Evolutionary conservation across 345 rosid genomes (phyloP).

Genomic region (Orychophragmus violaceus): DNA sequence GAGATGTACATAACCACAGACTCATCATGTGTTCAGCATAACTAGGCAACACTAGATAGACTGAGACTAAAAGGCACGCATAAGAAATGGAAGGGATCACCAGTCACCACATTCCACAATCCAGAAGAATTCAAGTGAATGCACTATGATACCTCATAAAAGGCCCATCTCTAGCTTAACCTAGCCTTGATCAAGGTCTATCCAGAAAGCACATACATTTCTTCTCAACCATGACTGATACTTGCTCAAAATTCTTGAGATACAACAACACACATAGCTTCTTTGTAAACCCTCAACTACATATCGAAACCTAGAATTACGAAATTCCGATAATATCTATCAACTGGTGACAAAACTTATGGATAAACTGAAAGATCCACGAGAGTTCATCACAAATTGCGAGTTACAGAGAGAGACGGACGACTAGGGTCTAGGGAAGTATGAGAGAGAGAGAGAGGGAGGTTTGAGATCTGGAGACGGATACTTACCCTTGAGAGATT

Average conservation of each 20-base stretch:
- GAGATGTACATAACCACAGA: neutral
- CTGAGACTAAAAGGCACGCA: neutral
- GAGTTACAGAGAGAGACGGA: neutral
- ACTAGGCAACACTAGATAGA: neutral
- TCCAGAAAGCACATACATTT: neutral
- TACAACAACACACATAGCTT: no score
- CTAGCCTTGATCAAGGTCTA: neutral
- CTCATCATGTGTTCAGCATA: neutral
- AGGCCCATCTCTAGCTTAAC: neutral
- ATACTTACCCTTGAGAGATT: slow-evolving; percentile 13
- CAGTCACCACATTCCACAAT: neutral
- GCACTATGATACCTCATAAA: neutral
- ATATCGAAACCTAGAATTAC: neutral
- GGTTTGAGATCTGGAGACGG: slow-evolving; percentile 18
- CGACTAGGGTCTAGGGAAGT: neutral
- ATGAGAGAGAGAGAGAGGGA: neutral
- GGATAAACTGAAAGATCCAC: neutral
- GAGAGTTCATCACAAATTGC: neutral
- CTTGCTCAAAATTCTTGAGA: neutral
- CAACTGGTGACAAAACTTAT: neutral
- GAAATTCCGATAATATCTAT: neutral
- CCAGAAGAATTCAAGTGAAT: neutral
- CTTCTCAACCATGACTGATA: neutral
- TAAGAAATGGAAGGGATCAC: neutral
- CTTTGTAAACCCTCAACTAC: neutral